Evolutionary conservation across 2,329 filamentous ascomycete species (phyloP).

Genomic region (Xylariales sp.): DNA sequence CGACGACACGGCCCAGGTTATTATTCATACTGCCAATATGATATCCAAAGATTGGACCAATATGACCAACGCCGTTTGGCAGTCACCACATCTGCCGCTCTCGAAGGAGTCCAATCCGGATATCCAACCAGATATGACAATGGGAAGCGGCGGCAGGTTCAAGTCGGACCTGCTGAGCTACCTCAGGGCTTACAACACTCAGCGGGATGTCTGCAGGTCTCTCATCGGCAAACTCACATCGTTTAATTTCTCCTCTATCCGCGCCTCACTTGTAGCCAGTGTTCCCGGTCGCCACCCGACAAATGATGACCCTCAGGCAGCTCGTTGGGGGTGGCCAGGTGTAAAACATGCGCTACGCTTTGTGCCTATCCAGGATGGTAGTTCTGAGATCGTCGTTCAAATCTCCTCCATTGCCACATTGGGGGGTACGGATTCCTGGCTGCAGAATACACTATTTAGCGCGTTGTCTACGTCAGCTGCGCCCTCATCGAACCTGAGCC

Average conservation of each 20-base stretch:
- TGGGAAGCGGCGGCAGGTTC: conserved; percentile 66
- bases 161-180: conserved; percentile 73
- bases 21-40: conserved; percentile 91
- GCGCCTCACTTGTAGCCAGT: conserved; percentile 71
- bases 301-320: conserved; percentile 39
- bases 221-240: conserved; percentile 53
- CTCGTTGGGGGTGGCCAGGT: conserved; percentile 74
- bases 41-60: conserved; percentile 84
- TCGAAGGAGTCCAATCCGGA: conserved; percentile 11
- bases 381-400: conserved; percentile 54
- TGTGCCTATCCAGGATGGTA: conserved; percentile 40
- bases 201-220: conserved; percentile 44
- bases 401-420: conserved; percentile 81
- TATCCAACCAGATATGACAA: conserved; percentile 12
- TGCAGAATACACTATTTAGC: conserved; percentile 59
- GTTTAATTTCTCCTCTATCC: conserved; percentile 68
- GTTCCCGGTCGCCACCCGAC: conserved; percentile 64
- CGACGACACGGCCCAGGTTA: conserved; percentile 70
- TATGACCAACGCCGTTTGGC: conserved; percentile 82
- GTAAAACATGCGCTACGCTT: conserved; percentile 54
- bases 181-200: conserved; percentile 62
- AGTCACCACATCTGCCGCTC: conserved; percentile 64
- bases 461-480: too few relatives aligned
- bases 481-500: conserved; percentile 10
- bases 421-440: conserved; percentile 66